Evolutionary conservation across 768 basidiomycete genomes (phyloP), one percentile per base, ranked within the genome.

Genomic region (Trametes sanguinea): DNA sequence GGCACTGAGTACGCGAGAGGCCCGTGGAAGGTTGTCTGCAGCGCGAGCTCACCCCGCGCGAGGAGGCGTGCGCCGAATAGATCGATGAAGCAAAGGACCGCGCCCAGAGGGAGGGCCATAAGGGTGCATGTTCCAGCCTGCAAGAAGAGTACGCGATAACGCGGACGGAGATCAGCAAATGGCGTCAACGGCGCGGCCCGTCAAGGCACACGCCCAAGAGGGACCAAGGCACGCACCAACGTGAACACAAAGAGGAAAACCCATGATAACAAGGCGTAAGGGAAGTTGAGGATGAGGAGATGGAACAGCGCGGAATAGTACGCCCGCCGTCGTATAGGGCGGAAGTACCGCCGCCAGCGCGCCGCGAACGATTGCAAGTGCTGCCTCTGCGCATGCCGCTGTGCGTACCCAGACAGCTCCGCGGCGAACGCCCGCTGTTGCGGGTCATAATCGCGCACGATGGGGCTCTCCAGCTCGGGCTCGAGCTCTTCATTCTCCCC

Each of bases 191-290:
- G 51, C 35, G 51, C 27, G 47, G 43, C 10, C 16, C 17, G 46
- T 9, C 30, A 4, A 29, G 40, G 40, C n/a, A 48, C 50, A 33
- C 33, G 44, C 30, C 33, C 3, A 33, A 42, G 39, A 22, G 22
- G 22, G 39, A 39, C 39, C 30, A 32, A 33, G 39, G 45, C 43
- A 79, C 87, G 67, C 67, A 92, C 91, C 73, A 94, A 75, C 0
- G 91, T 93, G 68, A 92, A 89, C 10, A 90, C 85, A 67, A 93
- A 91, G 14, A 90, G 76, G 70, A 85, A 92, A 9, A 91, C 70
- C 86, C 88, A 92, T n/a, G 89, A 87, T n/a, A 77, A 70, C 61
- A 93, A 74, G 14, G 89, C 89, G 67, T 83, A 92, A 0, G 90
- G 90, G 68, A 94, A 90, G 73, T 94, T 93, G 67, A 93, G 50